phyloP scores from a whole-genome alignment of 1,284 basidiomycete genomes.

The Cutaneotrichosporon mucoides region DNA sequence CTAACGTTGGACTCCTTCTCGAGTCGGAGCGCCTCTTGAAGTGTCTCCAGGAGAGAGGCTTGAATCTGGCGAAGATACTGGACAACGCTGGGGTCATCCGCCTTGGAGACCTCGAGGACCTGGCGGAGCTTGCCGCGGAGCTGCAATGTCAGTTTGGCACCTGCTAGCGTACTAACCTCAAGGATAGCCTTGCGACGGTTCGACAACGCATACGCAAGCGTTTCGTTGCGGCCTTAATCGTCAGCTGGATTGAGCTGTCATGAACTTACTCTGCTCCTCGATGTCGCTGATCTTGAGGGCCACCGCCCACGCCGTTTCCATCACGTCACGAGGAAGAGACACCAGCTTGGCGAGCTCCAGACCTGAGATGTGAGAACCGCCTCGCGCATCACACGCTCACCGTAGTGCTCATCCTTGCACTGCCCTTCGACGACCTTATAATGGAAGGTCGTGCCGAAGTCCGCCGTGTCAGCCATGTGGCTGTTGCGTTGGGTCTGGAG shows the following conservation, averaged over 20 bases:
- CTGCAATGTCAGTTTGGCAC: neutral
- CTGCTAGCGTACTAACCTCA: constrained; percentile 5
- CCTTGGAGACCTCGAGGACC: constrained; percentile 6
- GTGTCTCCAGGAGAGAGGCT: constrained; percentile 1
- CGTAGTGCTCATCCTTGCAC: constrained; percentile 43
- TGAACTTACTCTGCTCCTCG: constrained; percentile 53
- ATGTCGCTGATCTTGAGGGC: constrained; percentile 60
- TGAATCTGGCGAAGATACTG: constrained; percentile 9
- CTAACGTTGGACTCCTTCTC: neutral
- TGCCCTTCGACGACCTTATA: constrained; percentile 58
- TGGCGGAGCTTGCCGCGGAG: constrained; percentile 15
- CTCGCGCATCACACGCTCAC: constrained; percentile 16
- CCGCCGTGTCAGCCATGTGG: constrained; percentile 53
- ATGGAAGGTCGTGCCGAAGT: constrained; percentile 67
- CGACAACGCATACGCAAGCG: constrained; percentile 9
- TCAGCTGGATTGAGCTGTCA: neutral
- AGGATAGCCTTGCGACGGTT: constrained; percentile 18
- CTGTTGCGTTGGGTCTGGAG: constrained; percentile 60
- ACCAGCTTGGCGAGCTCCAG: constrained; percentile 78
- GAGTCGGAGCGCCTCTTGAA: neutral
- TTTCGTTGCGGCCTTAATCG: constrained; percentile 12
- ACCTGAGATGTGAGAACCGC: constrained; percentile 52
- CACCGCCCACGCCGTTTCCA: constrained; percentile 60
- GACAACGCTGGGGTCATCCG: neutral
- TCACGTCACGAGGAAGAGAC: constrained; percentile 66